phyloP scores from a whole-genome alignment of 2,329 filamentous ascomycete species.

The Paecilomyces fulvus region DNA sequence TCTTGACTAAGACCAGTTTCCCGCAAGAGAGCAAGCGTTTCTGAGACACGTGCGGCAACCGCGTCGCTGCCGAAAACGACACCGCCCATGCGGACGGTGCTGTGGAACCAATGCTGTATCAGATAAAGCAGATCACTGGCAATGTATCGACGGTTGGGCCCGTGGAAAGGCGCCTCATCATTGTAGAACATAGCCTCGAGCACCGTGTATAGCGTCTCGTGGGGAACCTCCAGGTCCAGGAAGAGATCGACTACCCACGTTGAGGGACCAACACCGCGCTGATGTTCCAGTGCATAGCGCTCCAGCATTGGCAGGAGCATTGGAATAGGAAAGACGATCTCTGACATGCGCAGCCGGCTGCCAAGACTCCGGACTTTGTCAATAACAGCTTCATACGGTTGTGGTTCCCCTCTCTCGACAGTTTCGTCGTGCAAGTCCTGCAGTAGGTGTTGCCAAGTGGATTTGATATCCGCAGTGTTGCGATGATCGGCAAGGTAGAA shows the following conservation, averaged over 20 bases:
- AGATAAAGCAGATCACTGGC: slow-evolving; percentile 56
- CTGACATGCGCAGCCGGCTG: slow-evolving; percentile 47
- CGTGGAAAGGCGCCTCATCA: slow-evolving; percentile 57
- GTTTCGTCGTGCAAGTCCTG: slow-evolving; percentile 57
- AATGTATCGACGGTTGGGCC: slow-evolving; percentile 47
- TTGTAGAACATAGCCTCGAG: slow-evolving; percentile 61
- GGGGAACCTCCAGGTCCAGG: slow-evolving; percentile 52
- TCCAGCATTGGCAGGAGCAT: slow-evolving; percentile 49
- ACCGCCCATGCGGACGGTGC: slow-evolving; percentile 47
- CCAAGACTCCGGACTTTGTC: slow-evolving; percentile 51
- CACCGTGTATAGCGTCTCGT: slow-evolving; percentile 53
- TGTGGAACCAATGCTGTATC: slow-evolving; percentile 52
- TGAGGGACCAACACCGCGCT: slow-evolving; percentile 38
- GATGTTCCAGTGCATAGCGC: slow-evolving; percentile 43
- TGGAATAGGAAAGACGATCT: slow-evolving; percentile 48
- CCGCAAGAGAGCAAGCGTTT: slow-evolving; percentile 38
- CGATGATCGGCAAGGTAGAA: slow-evolving; percentile 89
- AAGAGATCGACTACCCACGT: slow-evolving; percentile 60
- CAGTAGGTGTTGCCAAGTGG: slow-evolving; percentile 78
- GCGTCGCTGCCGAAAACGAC: slow-evolving; percentile 53
- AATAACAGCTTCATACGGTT: slow-evolving; percentile 42
- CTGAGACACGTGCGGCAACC: slow-evolving; percentile 42
- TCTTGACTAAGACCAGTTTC: slow-evolving; percentile 34
- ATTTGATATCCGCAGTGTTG: slow-evolving; percentile 71
- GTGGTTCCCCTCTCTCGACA: slow-evolving; percentile 31